A percentile compares a stretch with the other conserved stretches of the same genome.
Evolutionary conservation across 345 rosid genomes (phyloP).

Genomic region (Populus nigra): DNA sequence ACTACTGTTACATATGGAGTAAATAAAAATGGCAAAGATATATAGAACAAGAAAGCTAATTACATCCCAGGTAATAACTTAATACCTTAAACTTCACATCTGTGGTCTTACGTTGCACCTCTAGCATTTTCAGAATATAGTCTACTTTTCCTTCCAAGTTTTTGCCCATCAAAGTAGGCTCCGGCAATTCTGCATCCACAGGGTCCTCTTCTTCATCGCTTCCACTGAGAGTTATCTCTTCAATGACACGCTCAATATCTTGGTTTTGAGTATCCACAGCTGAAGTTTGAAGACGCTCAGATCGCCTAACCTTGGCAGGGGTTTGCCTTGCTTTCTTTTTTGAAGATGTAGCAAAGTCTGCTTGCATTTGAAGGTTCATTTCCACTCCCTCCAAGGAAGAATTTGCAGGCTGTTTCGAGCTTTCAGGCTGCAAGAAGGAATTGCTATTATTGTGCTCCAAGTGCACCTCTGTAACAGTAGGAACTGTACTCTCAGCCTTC

Average conservation of each 20-base stretch:
- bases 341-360: constrained; percentile 3
- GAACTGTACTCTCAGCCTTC: constrained; percentile 18
- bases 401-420: constrained; percentile 1
- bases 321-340: constrained; percentile 7
- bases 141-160: constrained; percentile 33
- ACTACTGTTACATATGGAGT: not conserved
- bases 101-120: constrained; percentile 22
- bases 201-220: constrained; percentile 38
- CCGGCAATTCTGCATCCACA: constrained; percentile 16
- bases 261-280: constrained; percentile 11
- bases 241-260: constrained; percentile 23
- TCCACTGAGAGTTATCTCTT: constrained; percentile 35
- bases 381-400: constrained; percentile 10
- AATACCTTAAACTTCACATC: constrained; percentile 30
- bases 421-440: constrained; percentile 12
- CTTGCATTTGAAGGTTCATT: not conserved
- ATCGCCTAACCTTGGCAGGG: constrained; percentile 28
- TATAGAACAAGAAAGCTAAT: not conserved
- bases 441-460: constrained; percentile 18
- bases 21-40: not conserved
- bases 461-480: constrained; percentile 2
- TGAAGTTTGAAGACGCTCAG: constrained; percentile 35
- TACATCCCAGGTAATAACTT: not conserved
- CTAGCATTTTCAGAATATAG: constrained; percentile 23
- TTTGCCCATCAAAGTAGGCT: constrained; percentile 11